Base-by-base conservation (phyloP, 169 alveolate species). In the Babesia divergens region DNA sequence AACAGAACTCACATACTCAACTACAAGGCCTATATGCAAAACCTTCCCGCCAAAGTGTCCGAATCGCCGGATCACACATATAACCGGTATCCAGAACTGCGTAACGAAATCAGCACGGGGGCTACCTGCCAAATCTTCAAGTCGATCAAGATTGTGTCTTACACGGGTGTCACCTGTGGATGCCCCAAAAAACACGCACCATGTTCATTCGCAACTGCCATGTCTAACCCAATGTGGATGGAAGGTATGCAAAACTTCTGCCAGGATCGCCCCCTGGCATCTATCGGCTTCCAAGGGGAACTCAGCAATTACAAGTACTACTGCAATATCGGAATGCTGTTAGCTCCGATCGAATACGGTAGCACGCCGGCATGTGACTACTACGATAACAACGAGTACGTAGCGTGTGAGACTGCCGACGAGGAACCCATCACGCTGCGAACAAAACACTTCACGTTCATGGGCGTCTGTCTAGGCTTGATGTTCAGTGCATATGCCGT, bases 311-410 rank as follows among this genome's bases (percentile, higher is more conserved):
- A 77, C 40, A n/a, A n/a, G 11, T 77, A 66, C 69, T 34, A 67
- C 65, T 77, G 86, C 68, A 77, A 69, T 54, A 42, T 77, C 40
- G 86, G 82, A 9, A 47, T 77, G 66, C 62, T 77, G 55, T 2
- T 67, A 6, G 43, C 14, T 34, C 74, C 53, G 42, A 59, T 40
- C 14, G 83, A 44, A 6, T 42, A 51, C 28, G 46, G 54, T 22
- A 54, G 46, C 26, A 18, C 65, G 0, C 56, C 52, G 44, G 68
- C 29, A 9, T 75, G 85, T 18, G 80, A 75, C n/a, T 64, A 64
- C 49, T 49, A 8, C 24, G 85, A 75, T 65, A 75, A 69, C 47
- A 66, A 65, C 49, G 85, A 75, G 55, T 75, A 75, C 44, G 65
- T 75, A 31, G 60, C 67, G 29, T 75, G 85, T 70, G 47, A 65